phyloP scores from a whole-genome alignment of 306 rosid species.

The Castanea sativa region DNA sequence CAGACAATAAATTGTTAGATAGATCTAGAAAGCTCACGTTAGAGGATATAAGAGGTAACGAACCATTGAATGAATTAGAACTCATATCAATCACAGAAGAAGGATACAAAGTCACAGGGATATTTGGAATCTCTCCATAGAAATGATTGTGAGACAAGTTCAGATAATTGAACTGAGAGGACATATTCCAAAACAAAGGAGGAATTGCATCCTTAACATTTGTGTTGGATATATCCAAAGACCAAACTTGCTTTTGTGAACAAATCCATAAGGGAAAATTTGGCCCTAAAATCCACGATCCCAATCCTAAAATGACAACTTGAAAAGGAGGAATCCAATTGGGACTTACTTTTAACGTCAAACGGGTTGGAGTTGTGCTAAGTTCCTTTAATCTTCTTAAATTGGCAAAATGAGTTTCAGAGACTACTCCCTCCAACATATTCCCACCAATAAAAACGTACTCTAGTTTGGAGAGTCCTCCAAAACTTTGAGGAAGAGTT shows the following conservation, averaged over 20 bases:
- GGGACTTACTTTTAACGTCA: not conserved
- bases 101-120: not conserved
- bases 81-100: not conserved
- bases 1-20: conserved; percentile 18
- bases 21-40: rapidly evolving
- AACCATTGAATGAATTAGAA: conserved; percentile 20
- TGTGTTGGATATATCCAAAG: not conserved
- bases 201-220: not conserved
- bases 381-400: not conserved
- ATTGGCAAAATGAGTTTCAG: conserved; percentile 20
- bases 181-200: conserved; percentile 2
- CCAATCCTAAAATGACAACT: rapidly evolving
- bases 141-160: conserved; percentile 25
- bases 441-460: not conserved
- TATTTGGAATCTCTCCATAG: conserved; percentile 17
- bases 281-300: conserved; percentile 18
- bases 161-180: rapidly evolving
- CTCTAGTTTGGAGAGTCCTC: not conserved
- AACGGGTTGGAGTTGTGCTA: not conserved
- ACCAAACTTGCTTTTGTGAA: not conserved
- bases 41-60: conserved; percentile 10
- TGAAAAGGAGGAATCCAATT: conserved; percentile 24
- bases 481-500: not conserved
- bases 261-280: conserved; percentile 30
- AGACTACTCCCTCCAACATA: not conserved